Base-by-base conservation (phyloP, 2,329 filamentous ascomycete species). In the Cladosporium sphaerospermum region DNA sequence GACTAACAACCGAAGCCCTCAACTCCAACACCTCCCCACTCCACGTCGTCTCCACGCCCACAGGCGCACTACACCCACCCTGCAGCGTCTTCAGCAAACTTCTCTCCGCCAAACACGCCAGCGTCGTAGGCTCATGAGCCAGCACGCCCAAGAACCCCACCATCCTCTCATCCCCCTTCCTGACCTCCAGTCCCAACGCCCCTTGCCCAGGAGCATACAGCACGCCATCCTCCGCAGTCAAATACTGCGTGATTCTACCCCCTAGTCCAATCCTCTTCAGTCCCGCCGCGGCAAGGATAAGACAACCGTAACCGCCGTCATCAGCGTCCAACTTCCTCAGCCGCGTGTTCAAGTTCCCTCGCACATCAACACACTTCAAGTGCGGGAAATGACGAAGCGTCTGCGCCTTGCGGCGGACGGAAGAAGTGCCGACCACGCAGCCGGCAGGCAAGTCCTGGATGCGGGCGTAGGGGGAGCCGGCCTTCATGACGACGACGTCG, bases 141-240 rank as follows among this genome's bases (percentile, higher is more conserved):
- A 93, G 74, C n/a, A 72, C 71, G 57, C 72, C 70, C 57, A 95
- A 67, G 58, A 93, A 72, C 5, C 73, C 69, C 52, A 80, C 68
- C 50, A 85, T 78, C 44, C 73, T 67, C 52, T 78, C 73, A 67
- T 96, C 90, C 37, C 81, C 82, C 36, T 78, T 79, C 50, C 90
- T 78, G 56, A 88, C 83, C 75, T 96, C 91, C 61, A 96, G 80
- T 2, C 81, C 89, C 49, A 96, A 76, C 1, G 89, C 90, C 42
- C 91, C 91, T 71, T 96, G 91, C 0, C 92, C 91, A 9, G 96
- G 91, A 6, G 92, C 91, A 70, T 95, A 79, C 64, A 96, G 73
- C 73, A 95, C 84, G 32, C 87, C 87, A 37, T 83, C 83, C 43
- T 76, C 78, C 31, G 81, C 78, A 36, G 80, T 85, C 55, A 96